Evolutionary conservation across 768 basidiomycete genomes (phyloP).

Genomic region (Phylloporus sp.): DNA sequence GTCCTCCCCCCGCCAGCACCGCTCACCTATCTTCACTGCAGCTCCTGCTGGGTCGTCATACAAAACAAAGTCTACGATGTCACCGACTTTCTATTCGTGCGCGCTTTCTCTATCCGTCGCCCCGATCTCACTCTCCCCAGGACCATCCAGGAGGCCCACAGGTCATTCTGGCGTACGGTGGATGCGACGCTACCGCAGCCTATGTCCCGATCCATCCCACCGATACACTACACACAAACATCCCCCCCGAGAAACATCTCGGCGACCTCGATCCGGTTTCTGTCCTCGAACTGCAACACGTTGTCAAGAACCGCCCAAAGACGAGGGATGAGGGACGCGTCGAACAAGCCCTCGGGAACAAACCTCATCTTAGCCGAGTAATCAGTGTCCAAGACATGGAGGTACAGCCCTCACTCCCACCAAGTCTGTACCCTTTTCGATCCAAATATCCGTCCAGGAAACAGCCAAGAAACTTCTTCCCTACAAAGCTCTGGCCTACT

Average conservation of each 20-base stretch:
- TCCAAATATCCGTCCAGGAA: constrained; percentile 37
- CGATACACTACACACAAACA: constrained; percentile 69
- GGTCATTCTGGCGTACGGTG: constrained; percentile 81
- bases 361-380: constrained; percentile 66
- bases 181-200: constrained; percentile 74
- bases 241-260: constrained; percentile 68
- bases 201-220: constrained; percentile 85
- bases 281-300: constrained; percentile 34
- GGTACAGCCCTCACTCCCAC: constrained; percentile 34
- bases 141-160: constrained; percentile 79
- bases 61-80: constrained; percentile 81
- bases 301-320: constrained; percentile 41
- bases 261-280: constrained; percentile 56
- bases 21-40: constrained; percentile 25
- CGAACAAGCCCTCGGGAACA: constrained; percentile 52
- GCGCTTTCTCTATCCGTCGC: constrained; percentile 6
- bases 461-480: constrained; percentile 72
- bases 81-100: constrained; percentile 68
- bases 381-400: constrained; percentile 82
- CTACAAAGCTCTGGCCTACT: constrained; percentile 77
- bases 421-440: not conserved
- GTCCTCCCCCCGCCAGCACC: not conserved
- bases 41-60: constrained; percentile 85
- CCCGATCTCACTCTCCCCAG: constrained; percentile 31
- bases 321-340: constrained; percentile 72